Base-by-base conservation (phyloP, 495 filamentous ascomycete genomes). In the Poronia punctata region DNA sequence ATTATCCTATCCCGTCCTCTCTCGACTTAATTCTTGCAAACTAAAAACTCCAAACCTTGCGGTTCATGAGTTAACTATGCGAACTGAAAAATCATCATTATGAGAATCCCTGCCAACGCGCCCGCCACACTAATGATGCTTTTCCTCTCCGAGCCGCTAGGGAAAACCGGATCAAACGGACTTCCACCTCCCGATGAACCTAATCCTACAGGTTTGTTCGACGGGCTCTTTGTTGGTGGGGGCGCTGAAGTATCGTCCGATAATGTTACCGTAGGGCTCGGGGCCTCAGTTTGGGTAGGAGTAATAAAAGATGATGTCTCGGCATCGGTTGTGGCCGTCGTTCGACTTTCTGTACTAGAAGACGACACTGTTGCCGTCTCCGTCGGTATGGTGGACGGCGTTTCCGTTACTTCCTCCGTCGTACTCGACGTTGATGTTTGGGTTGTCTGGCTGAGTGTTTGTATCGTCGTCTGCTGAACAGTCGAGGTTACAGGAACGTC, bases 401-500 rank as follows among this genome's bases (percentile, higher is more conserved):
- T 17, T 10, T 25, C 23, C 14, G 34, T 31, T 25, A 19, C 32
- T 6, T 14, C 17, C n/a, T 44, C 25, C 29, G 37, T 43, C 28
- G 45, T 21, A n/a, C 31, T 45, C 14, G 35, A 29, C 14, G 46
- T 35, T 34, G 51, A 26, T 8, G 46, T 54, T 35, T 29, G 22
- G 36, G 19, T 24, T 24, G 34, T 38, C 34, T 37, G 25, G 9
- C 33, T 46, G 23, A 35, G 28, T 27, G 43, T 39, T 35, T 31
- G 38, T 12, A 49, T 48, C 15, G 49, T 25, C 17, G 42, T 35
- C 26, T 43, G 49, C 9, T 41, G 34, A 21, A 44, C 40, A 17
- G 54, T 53, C 32, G 30, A 33, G 6, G 45, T 50, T 4, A 50
- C 33, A 14, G 48, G 45, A 20, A 49, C 51, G 17, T 46, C 17